Conservation (phyloP, 129 eudicot species). For the Escallonia herrerae region DNA sequence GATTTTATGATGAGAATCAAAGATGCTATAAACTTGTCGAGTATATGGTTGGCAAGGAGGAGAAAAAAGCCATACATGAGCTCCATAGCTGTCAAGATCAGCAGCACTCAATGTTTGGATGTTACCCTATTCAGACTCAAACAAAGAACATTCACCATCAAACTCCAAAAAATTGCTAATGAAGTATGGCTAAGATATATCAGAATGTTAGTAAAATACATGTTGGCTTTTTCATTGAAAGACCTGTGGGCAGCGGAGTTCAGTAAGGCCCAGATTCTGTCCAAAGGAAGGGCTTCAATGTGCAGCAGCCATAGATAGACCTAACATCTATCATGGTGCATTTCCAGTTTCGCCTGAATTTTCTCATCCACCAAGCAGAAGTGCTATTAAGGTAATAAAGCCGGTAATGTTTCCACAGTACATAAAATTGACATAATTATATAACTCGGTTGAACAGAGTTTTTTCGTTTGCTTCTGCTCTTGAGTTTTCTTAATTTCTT, state of each 20-base stretch:
- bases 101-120: conserved; percentile 88
- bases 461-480: no score
- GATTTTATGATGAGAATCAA: neutral
- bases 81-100: conserved; percentile 83
- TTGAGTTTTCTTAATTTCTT: no score
- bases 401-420: no score
- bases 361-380: no score
- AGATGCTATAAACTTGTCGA: conserved; percentile 60
- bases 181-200: neutral
- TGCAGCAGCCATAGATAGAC: neutral
- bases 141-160: neutral
- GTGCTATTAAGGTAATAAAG: no score
- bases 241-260: neutral
- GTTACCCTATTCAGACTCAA: conserved; percentile 62
- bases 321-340: no score
- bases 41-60: conserved; percentile 99
- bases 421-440: no score
- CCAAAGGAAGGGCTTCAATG: neutral
- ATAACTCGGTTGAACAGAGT: no score
- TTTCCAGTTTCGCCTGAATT: no score
- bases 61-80: conserved; percentile 92
- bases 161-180: neutral
- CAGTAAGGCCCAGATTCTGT: neutral
- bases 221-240: neutral
- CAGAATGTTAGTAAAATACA: neutral